Base-by-base conservation (phyloP, 2,329 filamentous ascomycete species). In the Colletotrichum orbiculare region DNA sequence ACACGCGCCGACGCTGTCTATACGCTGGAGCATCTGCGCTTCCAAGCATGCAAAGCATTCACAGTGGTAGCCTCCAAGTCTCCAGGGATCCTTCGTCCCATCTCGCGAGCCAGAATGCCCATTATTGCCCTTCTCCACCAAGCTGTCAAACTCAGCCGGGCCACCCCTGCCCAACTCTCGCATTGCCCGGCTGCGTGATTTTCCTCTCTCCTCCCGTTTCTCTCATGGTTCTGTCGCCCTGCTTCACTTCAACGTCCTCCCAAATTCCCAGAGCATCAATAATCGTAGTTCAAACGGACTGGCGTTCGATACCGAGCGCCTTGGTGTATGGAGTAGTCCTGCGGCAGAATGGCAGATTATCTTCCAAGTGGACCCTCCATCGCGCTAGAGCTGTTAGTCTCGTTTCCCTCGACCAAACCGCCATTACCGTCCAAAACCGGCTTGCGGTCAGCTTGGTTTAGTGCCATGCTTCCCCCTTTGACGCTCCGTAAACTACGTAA, bases 271-370 rank as follows among this genome's bases (percentile, higher is more conserved):
- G 12, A 33, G 41, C 15, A 42, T 46, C 57, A 50, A 49, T 56
- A 15, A 15, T 15, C 15, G 15, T 15, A 52, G 52, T 15, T 47
- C 15, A 41, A 65, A 62, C 52, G 52, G 52, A 53, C 47, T 41
- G 41, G 41, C 58, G 48, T 65, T 42, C 41, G 10, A 52, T 42
- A 39, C 12, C n/a, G 52, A 35, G n/a, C 15, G 13, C 56, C 33
- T 35, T 52, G 50, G 15, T 46, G 54, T 25, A 25, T 25, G 25
- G 25, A 25, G 25, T 25, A 25, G 54, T 12, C 41, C 53, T 55
- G 62, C 57, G 62, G 62, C 52, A 65, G 46, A 62, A 65, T 55
- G 50, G 58, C 35, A 65, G 52, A 62, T 65, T 56, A 41, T 41
- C 45, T 42, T 37, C 47, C 46, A 37, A 46, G 45, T 47, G 45